Evolutionary conservation across 371 early-diverging fungal genomes (phyloP).

Genomic region (Blakeslea trispora): DNA sequence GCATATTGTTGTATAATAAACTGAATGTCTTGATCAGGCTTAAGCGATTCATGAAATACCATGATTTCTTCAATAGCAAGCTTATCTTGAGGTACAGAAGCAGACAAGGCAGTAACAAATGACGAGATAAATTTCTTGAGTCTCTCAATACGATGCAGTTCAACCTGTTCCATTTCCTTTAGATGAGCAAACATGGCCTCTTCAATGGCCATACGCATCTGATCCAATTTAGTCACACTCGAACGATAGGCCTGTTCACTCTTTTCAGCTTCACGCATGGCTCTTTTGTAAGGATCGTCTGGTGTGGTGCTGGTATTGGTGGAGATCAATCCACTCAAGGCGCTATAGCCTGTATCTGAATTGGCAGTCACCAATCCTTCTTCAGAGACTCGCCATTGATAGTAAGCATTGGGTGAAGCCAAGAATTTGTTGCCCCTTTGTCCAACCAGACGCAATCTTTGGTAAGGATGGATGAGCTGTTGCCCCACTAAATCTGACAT

Average conservation of each 20-base stretch:
- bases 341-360: conserved; percentile 10
- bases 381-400: conserved; percentile 64
- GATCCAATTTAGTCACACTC: conserved; percentile 64
- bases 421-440: conserved; percentile 71
- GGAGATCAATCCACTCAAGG: conserved; percentile 35
- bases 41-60: conserved; percentile 72
- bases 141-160: conserved; percentile 53
- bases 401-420: conserved; percentile 60
- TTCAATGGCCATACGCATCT: conserved; percentile 69
- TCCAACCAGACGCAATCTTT: conserved; percentile 70
- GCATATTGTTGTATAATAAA: conserved; percentile 76
- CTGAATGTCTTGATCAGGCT: conserved; percentile 75
- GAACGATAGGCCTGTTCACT: conserved; percentile 66
- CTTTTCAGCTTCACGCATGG: conserved; percentile 63
- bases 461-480: conserved; percentile 64
- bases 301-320: conserved; percentile 25
- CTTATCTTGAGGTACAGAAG: conserved; percentile 58
- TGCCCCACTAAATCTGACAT: conserved; percentile 75
- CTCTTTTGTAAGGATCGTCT: conserved; percentile 52
- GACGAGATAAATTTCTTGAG: conserved; percentile 58
- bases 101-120: conserved; percentile 61
- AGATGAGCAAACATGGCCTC: conserved; percentile 69
- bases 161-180: conserved; percentile 60
- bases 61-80: conserved; percentile 65
- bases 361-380: conserved; percentile 4